Evolutionary conservation across 2,329 filamentous ascomycete species (phyloP), one percentile per base, ranked within the genome.

Genomic region (Ophiocordyceps australis): DNA sequence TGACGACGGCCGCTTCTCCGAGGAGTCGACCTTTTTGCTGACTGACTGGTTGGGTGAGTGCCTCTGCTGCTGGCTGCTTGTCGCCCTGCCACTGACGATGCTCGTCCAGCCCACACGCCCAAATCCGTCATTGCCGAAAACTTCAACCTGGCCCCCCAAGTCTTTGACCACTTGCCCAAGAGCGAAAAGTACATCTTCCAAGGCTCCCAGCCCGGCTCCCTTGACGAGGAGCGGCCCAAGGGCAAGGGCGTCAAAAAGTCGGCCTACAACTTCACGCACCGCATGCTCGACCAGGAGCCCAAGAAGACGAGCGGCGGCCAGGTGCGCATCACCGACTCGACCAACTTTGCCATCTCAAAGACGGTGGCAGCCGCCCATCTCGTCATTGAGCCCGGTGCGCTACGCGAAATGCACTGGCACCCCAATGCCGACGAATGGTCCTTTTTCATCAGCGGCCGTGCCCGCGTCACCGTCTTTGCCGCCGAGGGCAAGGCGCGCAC

Each of bases 371-470:
- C 77, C 1, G 78, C 75, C 1, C 64, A 82, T 38, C 63, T 79
- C 12, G 64, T 65, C 20, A 77, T 85, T 32, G 56, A 75, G 34
- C 76, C 77, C 0, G 74, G 74, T 10, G 74, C 73, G 0, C 56
- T 83, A 42, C 65, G 77, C 8, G 77, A 82, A 51, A 81, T 85
- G 61, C 78, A 85, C 54, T 85, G 78, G 78, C 78, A 85, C 41
- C 75, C 76, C 1, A 71, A 68, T 23, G 75, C 75, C 9, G 78
- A 83, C 39, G 77, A 83, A 46, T 85, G 77, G 77, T 77, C 70
- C 6, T 85, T 78, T 49, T 82, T 85, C 55, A 66, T 85, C 43
- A 52, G 54, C 15, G 79, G 79, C 0, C 66, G 68, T 21, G 79
- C 74, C 0, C 65, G 78, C 17, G 65, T 82, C 10, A 83, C 77